Conservation (phyloP, 768 basidiomycete genomes). For the Amanita rubescens region DNA sequence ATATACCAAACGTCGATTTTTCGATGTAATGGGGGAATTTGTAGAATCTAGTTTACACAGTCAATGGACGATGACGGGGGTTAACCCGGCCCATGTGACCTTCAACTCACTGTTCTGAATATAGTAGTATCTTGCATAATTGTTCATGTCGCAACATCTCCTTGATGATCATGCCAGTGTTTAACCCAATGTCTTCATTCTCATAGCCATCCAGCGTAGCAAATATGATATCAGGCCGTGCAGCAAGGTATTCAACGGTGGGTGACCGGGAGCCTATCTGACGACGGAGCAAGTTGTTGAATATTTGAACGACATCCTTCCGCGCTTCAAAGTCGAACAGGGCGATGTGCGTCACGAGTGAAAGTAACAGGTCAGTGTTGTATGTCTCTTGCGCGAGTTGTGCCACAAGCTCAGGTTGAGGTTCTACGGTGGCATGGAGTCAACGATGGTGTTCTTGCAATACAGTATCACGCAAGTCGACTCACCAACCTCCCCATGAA, state of each 20-base stretch:
- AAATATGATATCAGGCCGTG: conserved; percentile 69
- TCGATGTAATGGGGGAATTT: conserved; percentile 96
- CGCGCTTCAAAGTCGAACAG: conserved; percentile 93
- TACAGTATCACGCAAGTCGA: conserved; percentile 6
- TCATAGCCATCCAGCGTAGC: conserved; percentile 86
- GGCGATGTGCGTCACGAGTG: conserved; percentile 74
- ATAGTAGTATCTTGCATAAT: conserved; percentile 79
- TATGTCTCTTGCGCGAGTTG: conserved; percentile 97
- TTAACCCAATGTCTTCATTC: conserved; percentile 93
- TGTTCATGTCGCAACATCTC: conserved; percentile 96
- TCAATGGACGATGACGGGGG: conserved; percentile 5
- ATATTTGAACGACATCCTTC: conserved; percentile 79
- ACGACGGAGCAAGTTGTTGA: conserved; percentile 81
- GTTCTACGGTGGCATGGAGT: conserved; percentile 41
- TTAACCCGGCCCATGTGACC: background rate
- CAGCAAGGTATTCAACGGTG: conserved; percentile 90
- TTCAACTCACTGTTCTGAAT: conserved; percentile 82
- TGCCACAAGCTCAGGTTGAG: conserved; percentile 82
- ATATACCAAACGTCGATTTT: conserved; percentile 95
- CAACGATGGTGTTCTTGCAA: conserved; percentile 1
- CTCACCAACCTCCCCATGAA: conserved; percentile 85
- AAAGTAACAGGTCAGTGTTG: conserved; percentile 77
- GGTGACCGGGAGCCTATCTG: conserved; percentile 93
- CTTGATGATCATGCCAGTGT: conserved; percentile 95
- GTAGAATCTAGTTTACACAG: conserved; percentile 64